Evolutionary conservation across 78 protist genomes (phyloP), one percentile per base, ranked within the genome.

Genomic region (Parvularia atlantis): DNA sequence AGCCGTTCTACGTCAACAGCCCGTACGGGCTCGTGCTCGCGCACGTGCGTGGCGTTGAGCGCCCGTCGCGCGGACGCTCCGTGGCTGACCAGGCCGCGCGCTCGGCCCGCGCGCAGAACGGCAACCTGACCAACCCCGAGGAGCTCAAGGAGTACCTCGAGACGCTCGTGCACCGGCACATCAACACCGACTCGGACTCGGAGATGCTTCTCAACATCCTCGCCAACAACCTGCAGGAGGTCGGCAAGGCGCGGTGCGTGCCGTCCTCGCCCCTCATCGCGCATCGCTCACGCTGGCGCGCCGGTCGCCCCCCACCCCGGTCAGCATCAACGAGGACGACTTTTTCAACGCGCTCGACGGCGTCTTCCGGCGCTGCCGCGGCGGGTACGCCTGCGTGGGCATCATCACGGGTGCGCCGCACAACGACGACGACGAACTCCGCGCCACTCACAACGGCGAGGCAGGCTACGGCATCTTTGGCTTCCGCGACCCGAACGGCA

Each of bases 131-230:
- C 52, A 68, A 61, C 58, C 0, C 40, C 30, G 9, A 14, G 24
- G 50, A 48, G 66, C 63, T 76, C 43, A 43, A 50, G 36, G 26
- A 39, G 28, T 52, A 39, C 20, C 43, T 76, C 17, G 68, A 72
- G 6, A 22, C 3, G 30, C 5, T 14, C 10, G 63, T 30, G 33
- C 68, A 30, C 59, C 73, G 82, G 10, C 82, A 76, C 28, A 3
- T 76, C 52, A 76, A 76, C 74, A 76, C 82, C 19, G 31, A 46
- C 73, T 76, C 82, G 40, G 82, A 76, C 61, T 69, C 76, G 16
- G 82, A 76, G 64, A 64, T 69, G 36, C 57, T 76, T 17, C 75
- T 76, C 24, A 76, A 76, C 53, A 17, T 76, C 24, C 41, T 76
- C 37, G 75, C 82, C 35, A 16, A 22, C 20, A 69, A 62, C 43